Evolutionary conservation across 257 asterid genomes (phyloP), one percentile per base, ranked within the genome.

Genomic region (Ehretia macrophylla): DNA sequence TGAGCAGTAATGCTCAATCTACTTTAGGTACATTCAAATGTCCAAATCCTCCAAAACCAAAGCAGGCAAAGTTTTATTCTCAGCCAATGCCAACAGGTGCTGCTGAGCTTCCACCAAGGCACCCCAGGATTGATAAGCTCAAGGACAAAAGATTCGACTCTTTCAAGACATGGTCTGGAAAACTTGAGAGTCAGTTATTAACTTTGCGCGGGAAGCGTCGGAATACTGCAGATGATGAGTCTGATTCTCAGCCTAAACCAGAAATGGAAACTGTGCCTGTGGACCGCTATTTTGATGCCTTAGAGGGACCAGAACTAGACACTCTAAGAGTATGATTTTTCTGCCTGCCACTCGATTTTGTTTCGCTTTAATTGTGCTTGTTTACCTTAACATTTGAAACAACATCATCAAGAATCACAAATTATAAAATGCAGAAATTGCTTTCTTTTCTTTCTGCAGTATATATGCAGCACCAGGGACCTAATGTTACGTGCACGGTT

Each of bases 281-380:
- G 0, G 77, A 79, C 17, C 76, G 98, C 19, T 90, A 85, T 80
- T 90, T 81, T 48, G 96, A 85, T 72, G 98, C 98, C 19, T 64
- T 90, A 64, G 88, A 90, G 51, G 96, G 98, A 0, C 96, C 98
- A 0, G 98, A 90, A 58, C 40, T 90, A 40, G 98, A 87, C 17
- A 85, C 81, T 0, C 71, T 90, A 68, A 73, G 80, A 72, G 98
- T 90, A 79, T 40, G 80, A 5, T 16, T 45, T 22, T 45, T 27
- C 8, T 42, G 47, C 47, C 47, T 42, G 35, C 47, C n/a, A n/a
- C n/a, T n/a, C 12, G 47, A 42, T 42, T n/a, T n/a, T n/a, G n/a
- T n/a, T n/a, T n/a, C 47, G 8, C 2, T 42, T 14, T 10, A 42
- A 2, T 42, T 42, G 47, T 6, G 3, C 4, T 6, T 27, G 16